Base-by-base conservation (phyloP, 768 basidiomycete genomes). In the Boletellus sp. region DNA sequence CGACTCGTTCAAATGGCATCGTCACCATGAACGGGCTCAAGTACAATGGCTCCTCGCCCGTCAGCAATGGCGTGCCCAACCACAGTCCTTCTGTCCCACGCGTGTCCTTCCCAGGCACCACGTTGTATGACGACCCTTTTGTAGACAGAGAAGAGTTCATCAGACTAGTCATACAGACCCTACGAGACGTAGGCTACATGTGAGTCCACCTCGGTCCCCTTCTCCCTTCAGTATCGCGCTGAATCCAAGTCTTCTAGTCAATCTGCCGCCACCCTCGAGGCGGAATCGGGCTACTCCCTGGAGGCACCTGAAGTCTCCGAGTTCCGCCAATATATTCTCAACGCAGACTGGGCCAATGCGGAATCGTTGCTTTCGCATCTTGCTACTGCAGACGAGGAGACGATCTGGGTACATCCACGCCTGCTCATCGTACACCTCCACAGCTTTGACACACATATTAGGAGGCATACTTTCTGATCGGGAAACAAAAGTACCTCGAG, bases 401-500 rank as follows among this genome's bases (percentile, higher is more conserved):
- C 77, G 44, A 72, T 88, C 54, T 81, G 77, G 82, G 90, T 91
- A 23, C 52, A 61, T 59, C 33, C 44, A 68, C 62, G 76, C 68
- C 22, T 23, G 36, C 45, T 40, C 55, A 37, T 53, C 33, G 36
- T 41, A 40, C 24, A 40, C 24, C 24, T 52, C 37, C 22, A 48
- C 55, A 33, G 38, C 45, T 52, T 60, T 65, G 52, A 68, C 50
- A 34, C 50, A 41, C 53, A 52, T 52, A 53, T 51, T 53, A 95
- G 87, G 84, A 88, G 60, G 86, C 88, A 19, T 83, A 76, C 53
- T 96, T 94, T 69, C 74, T 94, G 53, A 90, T 99, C 56, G 85
- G 84, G 52, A 86, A 89, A 70, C 96, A 99, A 78, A 94, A 96
- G 72, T 99, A 96, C 69, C 76, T 98, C 36, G 96, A 99, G 64